Percentiles rank a stretch among this genome's conserved stretches.
phyloP scores from a whole-genome alignment of 106 monocot genomes.

The Dioscorea dumetorum region DNA sequence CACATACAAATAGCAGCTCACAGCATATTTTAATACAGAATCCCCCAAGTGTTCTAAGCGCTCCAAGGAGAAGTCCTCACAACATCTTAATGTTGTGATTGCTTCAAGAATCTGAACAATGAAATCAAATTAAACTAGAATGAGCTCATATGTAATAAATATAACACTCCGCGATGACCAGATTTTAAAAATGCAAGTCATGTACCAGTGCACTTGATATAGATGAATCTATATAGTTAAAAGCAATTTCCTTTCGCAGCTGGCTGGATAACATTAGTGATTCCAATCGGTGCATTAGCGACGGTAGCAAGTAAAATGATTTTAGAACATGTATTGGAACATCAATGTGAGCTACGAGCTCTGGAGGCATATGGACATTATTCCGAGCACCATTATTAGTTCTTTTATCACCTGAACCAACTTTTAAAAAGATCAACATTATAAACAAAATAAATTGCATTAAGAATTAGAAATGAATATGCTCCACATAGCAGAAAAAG shows the following conservation, averaged over 20 bases:
- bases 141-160: neutral
- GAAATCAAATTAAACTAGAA: neutral
- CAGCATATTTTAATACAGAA: constrained; percentile 86
- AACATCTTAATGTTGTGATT: constrained; percentile 71
- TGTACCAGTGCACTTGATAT: constrained; percentile 69
- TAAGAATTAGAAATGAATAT: too few relatives aligned
- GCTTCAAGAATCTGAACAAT: constrained; percentile 82
- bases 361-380: constrained; percentile 84
- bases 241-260: constrained; percentile 59
- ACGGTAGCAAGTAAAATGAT: constrained; percentile 87
- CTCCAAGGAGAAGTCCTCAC: constrained; percentile 83
- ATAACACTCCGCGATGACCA: neutral
- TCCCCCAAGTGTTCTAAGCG: constrained; percentile 90
- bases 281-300: constrained; percentile 86
- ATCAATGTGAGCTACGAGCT: constrained; percentile 72
- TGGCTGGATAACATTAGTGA: constrained; percentile 82
- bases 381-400: constrained; percentile 6
- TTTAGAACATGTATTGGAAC: constrained; percentile 55
- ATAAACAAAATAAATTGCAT: too few relatives aligned
- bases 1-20: constrained; percentile 68
- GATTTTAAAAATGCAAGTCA: neutral
- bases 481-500: too few relatives aligned
- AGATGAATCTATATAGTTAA: constrained; percentile 9
- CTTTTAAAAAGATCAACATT: constrained; percentile 6
- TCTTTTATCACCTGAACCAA: constrained; percentile 1